Evolutionary conservation across 208 protist genomes (phyloP).

Genomic region (Crithidia acanthocephali): DNA sequence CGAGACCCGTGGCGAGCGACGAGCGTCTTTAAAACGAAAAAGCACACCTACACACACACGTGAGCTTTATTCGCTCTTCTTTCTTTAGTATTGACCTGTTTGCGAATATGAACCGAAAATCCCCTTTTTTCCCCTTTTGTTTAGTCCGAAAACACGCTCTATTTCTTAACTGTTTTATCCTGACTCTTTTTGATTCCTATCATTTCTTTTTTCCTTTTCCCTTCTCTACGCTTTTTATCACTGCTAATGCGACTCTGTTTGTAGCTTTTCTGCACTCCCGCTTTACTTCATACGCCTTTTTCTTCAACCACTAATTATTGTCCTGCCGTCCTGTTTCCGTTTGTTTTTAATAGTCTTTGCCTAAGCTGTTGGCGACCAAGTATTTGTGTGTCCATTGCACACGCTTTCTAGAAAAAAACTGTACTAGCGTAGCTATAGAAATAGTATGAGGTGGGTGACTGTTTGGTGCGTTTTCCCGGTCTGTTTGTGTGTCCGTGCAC

Average conservation of each 20-base stretch:
- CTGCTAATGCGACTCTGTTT: slow-evolving; percentile 13
- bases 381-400: neutral
- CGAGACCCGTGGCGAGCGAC: too few species aligned
- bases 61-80: too few species aligned
- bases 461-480: neutral
- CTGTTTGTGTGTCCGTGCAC: too few species aligned
- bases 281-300: neutral
- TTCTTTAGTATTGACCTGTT: too few species aligned
- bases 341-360: neutral
- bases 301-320: neutral
- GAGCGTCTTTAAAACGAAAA: too few species aligned
- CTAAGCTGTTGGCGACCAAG: neutral
- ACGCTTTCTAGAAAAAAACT: neutral
- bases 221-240: slow-evolving; percentile 4
- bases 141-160: neutral
- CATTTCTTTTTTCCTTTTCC: neutral
- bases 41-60: too few species aligned
- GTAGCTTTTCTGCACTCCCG: neutral
- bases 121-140: too few species aligned
- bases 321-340: neutral
- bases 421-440: neutral
- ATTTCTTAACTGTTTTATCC: slow-evolving; percentile 8
- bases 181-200: neutral
- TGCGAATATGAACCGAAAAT: too few species aligned
- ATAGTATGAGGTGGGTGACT: neutral